Percentiles rank a stretch among this genome's conserved stretches.
Conservation (phyloP, 805 yeast species). For the Torulaspora quercuum region DNA sequence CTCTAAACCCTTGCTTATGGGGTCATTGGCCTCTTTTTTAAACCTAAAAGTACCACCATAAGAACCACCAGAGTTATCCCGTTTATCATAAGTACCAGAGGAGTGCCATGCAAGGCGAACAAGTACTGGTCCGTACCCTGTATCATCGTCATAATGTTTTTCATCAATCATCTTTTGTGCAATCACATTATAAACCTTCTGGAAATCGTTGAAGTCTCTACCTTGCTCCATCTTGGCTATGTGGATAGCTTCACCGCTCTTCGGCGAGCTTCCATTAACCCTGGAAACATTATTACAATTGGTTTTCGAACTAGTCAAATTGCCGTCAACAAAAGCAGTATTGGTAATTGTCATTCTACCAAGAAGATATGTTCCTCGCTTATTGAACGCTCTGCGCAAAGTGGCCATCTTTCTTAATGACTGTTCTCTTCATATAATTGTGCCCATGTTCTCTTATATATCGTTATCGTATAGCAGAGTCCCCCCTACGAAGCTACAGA, state of each 20-base stretch:
- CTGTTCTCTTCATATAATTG: no score
- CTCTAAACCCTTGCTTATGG: conserved; percentile 61
- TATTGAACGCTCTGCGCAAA: conserved; percentile 17
- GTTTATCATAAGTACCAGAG: conserved; percentile 69
- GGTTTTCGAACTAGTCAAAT: conserved; percentile 20
- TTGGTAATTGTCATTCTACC: conserved; percentile 32
- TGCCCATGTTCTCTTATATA: no score
- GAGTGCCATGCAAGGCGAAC: conserved; percentile 85
- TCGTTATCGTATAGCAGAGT: no score
- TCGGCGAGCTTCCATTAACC: conserved; percentile 17
- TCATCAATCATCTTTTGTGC: conserved; percentile 56
- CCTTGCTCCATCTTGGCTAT: conserved; percentile 35
- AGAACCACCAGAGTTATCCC: conserved; percentile 57
- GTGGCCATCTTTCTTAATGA: no score
- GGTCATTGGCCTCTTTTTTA: conserved; percentile 48
- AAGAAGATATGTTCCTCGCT: conserved; percentile 21
- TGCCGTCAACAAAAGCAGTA: conserved; percentile 29
- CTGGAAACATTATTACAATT: conserved; percentile 12
- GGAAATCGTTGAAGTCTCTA: conserved; percentile 49
- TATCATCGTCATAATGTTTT: conserved; percentile 58
- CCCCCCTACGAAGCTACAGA: no score
- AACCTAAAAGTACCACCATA: conserved; percentile 66
- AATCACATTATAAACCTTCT: conserved; percentile 65
- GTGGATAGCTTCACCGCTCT: conserved; percentile 30
- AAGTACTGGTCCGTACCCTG: conserved; percentile 71